These are phyloP conservation scores for Puccinia polysora DNA, from an alignment of 1,284 basidiomycete species.

Conservation along the genomic window DNA sequence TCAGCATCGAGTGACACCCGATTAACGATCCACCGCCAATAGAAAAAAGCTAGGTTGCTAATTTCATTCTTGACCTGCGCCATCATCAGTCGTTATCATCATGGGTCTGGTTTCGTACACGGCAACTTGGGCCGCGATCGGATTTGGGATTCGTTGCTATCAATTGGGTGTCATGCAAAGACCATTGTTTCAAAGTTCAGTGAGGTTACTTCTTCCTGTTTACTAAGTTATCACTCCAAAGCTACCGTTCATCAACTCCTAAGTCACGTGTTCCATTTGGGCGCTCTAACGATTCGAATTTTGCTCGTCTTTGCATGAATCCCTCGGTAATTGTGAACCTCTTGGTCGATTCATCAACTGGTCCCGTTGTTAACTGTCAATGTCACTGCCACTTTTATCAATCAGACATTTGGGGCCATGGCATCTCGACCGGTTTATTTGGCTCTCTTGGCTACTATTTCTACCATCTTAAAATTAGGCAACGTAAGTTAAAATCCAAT, in stretches of 20 bases:
- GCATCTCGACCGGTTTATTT: slow-evolving; percentile 22
- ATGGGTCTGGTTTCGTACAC: slow-evolving; percentile 34
- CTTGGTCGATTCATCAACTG: not conserved
- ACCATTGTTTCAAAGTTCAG: slow-evolving; percentile 26
- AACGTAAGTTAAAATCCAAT: slow-evolving; percentile 22
- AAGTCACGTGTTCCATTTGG: too few species aligned
- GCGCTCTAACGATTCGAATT: too few species aligned
- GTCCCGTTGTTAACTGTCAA: not conserved
- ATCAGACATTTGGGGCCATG: slow-evolving; percentile 31
- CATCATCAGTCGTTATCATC: not conserved
- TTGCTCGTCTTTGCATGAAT: not conserved
- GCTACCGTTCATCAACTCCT: not conserved
- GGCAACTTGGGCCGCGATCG: slow-evolving; percentile 23
- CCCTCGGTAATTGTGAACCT: not conserved
- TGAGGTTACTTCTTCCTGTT: not conserved
- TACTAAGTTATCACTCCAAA: not conserved
- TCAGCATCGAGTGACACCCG: too few species aligned
- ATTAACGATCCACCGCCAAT: too few species aligned
- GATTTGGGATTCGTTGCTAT: slow-evolving; percentile 32
- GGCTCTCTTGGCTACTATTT: slow-evolving; percentile 37
- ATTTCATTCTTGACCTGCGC: too few species aligned
- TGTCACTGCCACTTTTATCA: too few species aligned
- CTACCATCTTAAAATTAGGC: slow-evolving; percentile 28
- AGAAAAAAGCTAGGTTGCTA: too few species aligned
- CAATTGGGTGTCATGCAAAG: slow-evolving; percentile 35